Percentiles rank a stretch among this genome's conserved stretches.
phyloP scores from a whole-genome alignment of 31 red algal genomes.

The Odonthalia washingtoniensis region DNA sequence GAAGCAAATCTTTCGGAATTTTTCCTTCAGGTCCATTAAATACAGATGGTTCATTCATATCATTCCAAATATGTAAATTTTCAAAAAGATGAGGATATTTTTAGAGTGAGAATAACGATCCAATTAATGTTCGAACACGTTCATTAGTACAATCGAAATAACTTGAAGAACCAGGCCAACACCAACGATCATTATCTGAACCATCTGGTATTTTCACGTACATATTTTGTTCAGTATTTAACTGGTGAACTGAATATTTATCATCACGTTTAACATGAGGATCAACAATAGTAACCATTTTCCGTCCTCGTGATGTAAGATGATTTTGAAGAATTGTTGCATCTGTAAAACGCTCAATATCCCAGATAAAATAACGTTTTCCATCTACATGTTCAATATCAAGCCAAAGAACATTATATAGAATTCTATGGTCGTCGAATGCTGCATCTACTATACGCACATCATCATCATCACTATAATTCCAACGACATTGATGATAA shows the following conservation, averaged over 20 bases:
- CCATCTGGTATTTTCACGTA: slow-evolving; percentile 72
- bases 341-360: slow-evolving; percentile 74
- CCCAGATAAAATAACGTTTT: slow-evolving; percentile 97
- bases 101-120: slow-evolving; percentile 43
- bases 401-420: slow-evolving; percentile 91
- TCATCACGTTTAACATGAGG: slow-evolving; percentile 87
- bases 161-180: slow-evolving; percentile 83
- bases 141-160: slow-evolving; percentile 79
- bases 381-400: slow-evolving; percentile 95
- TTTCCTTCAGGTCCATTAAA: slow-evolving; percentile 87
- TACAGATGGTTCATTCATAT: slow-evolving; percentile 97
- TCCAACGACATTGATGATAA: slow-evolving; percentile 94
- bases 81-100: slow-evolving; percentile 71
- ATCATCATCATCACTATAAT: slow-evolving; percentile 81
- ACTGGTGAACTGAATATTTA: slow-evolving; percentile 58
- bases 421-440: slow-evolving; percentile 79
- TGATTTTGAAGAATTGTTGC: slow-evolving; percentile 61
- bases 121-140: slow-evolving; percentile 58
- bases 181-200: slow-evolving; percentile 71
- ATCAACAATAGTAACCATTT: slow-evolving; percentile 94
- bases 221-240: slow-evolving; percentile 40
- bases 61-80: slow-evolving; percentile 83
- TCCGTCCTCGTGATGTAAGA: slow-evolving; percentile 50
- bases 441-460: slow-evolving; percentile 55
- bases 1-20: slow-evolving; percentile 82